A percentile compares a stretch with the other conserved stretches of the same genome.
Conservation (phyloP, 148 eudicot species). For the Gaultheria prostrata region DNA sequence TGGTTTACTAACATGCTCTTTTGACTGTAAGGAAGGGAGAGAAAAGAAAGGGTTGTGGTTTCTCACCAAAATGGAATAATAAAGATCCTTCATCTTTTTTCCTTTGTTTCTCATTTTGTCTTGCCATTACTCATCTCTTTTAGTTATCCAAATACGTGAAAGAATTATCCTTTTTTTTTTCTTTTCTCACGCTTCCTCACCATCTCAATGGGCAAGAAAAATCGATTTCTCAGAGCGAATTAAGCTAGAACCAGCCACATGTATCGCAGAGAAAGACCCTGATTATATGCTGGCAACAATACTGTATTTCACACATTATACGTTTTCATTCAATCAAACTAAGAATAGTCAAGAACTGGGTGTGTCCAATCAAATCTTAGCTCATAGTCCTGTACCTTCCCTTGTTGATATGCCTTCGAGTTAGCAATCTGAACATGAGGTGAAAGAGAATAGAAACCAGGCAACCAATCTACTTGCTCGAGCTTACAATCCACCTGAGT, state of each 20-base stretch:
- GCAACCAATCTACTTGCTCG: constrained; percentile 64
- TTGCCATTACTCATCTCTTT: neutral
- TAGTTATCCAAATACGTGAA: neutral
- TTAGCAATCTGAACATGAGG: constrained; percentile 73
- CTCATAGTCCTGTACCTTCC: constrained; percentile 47
- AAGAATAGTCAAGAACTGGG: neutral
- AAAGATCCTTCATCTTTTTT: neutral
- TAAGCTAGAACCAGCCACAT: constrained; percentile 2
- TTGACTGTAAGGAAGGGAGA: neutral
- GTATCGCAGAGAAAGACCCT: neutral
- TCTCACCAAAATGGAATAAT: neutral
- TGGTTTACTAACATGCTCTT: too few relatives aligned
- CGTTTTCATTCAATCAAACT: neutral
- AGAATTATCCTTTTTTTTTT: neutral
- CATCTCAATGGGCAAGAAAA: neutral
- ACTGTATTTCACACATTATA: neutral
- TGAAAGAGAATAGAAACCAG: constrained; percentile 65
- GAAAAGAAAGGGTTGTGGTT: neutral
- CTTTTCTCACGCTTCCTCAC: neutral
- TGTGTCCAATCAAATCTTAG: too few relatives aligned
- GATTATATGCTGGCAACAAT: neutral
- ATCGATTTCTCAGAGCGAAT: neutral
- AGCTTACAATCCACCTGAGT: constrained; percentile 56
- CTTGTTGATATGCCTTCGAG: constrained; percentile 70
- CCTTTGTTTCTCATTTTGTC: neutral